Evolutionary conservation across 495 filamentous ascomycete genomes (phyloP).

Genomic region (Penicillium tannophilum): DNA sequence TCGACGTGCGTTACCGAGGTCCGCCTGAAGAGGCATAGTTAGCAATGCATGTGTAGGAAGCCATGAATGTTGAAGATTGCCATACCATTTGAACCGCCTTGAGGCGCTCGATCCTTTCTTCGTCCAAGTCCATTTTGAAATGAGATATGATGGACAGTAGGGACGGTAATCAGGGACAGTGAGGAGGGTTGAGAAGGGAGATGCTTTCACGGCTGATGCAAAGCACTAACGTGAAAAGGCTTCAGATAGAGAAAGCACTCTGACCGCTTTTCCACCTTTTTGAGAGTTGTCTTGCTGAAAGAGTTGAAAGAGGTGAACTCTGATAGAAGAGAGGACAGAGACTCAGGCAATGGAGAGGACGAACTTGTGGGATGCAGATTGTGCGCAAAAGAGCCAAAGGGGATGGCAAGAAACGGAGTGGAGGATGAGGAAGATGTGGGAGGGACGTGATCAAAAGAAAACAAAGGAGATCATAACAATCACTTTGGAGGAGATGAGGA

Average conservation of each 20-base stretch:
- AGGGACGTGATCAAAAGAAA: no score
- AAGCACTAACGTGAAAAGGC: neutral
- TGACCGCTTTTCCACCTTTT: no score
- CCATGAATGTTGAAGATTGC: neutral
- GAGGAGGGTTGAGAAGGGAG: no score
- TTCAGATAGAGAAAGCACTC: neutral
- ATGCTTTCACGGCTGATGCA: neutral
- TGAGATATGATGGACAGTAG: no score
- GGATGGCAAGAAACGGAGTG: neutral
- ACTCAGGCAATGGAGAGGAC: no score
- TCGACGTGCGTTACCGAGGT: conserved; percentile 38
- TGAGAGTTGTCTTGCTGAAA: no score
- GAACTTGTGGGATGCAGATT: neutral
- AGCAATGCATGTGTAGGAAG: neutral
- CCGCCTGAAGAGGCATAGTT: conserved; percentile 25
- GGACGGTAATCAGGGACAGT: no score
- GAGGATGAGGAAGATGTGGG: no score
- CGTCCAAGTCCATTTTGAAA: neutral
- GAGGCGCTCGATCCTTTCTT: conserved; percentile 20
- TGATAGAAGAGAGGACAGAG: no score
- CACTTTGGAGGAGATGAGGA: no score
- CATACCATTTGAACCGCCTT: conserved; percentile 36
- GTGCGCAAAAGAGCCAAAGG: neutral
- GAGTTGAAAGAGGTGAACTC: no score
- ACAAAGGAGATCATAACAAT: no score